A percentile compares a stretch with the other conserved stretches of the same genome.
phyloP scores from a whole-genome alignment of 257 asterid genomes.

The Voacanga thouarsii region DNA sequence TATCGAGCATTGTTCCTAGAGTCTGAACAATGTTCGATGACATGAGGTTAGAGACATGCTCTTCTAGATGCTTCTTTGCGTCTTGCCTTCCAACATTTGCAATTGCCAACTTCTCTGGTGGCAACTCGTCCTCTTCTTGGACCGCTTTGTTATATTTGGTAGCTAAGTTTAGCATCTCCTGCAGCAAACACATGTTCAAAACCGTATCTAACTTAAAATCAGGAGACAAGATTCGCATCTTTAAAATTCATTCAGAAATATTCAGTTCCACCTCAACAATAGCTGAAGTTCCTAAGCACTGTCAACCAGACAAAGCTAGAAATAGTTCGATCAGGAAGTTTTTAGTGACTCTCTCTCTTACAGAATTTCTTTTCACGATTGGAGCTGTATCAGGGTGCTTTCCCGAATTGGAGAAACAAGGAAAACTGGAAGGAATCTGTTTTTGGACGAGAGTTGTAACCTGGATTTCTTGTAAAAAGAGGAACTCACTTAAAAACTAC shows the following conservation, averaged over 20 bases:
- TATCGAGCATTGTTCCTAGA: conserved; percentile 87
- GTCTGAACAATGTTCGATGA: conserved; percentile 92
- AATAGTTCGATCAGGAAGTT: background rate
- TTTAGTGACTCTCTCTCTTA: too few species aligned
- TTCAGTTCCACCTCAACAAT: background rate
- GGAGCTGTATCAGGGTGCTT: background rate
- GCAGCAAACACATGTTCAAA: conserved; percentile 14
- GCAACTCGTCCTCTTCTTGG: conserved; percentile 88
- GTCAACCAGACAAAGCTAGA: background rate
- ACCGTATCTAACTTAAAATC: background rate
- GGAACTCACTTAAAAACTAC: too few species aligned
- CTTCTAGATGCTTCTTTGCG: conserved; percentile 95
- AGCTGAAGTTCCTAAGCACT: background rate
- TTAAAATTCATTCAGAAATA: background rate
- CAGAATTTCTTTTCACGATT: too few species aligned
- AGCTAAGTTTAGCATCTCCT: conserved; percentile 86
- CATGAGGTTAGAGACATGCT: conserved; percentile 89
- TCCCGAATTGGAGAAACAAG: too few species aligned
- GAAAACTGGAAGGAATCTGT: too few species aligned
- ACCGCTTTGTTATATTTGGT: conserved; percentile 86
- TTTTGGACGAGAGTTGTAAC: too few species aligned
- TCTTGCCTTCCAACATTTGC: conserved; percentile 97
- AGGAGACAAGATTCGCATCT: background rate
- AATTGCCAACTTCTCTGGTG: conserved; percentile 86
- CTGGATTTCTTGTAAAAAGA: too few species aligned